phyloP scores from a whole-genome alignment of 2,329 filamentous ascomycete genomes.

The Apiospora sp. region DNA sequence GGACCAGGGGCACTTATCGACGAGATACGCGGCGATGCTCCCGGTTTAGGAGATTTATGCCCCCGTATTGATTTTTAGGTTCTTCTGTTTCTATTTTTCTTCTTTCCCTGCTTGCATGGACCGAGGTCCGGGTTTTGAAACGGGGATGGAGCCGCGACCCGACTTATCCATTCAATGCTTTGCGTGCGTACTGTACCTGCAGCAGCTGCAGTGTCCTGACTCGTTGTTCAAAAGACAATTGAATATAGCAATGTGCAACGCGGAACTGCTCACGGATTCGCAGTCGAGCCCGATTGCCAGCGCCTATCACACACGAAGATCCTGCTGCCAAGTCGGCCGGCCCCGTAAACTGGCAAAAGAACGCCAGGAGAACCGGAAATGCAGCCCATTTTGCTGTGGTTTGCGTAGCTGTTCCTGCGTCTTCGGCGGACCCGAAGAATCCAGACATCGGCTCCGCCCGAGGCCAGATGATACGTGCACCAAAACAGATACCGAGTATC shows the following conservation, averaged over 20 bases:
- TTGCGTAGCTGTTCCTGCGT: too few relatives aligned
- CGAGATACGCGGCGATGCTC: not conserved
- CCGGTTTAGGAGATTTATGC: slow-evolving; percentile 15
- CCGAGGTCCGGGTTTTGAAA: slow-evolving; percentile 17
- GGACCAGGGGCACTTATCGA: not conserved
- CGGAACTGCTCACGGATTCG: too few relatives aligned
- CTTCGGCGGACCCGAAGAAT: too few relatives aligned
- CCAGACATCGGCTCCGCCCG: too few relatives aligned
- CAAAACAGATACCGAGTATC: too few relatives aligned
- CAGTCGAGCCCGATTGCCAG: too few relatives aligned
- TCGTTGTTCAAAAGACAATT: not conserved
- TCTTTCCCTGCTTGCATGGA: not conserved
- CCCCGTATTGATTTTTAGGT: slow-evolving; percentile 16
- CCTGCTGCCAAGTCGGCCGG: too few relatives aligned
- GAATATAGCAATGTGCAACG: not conserved
- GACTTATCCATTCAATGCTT: not conserved
- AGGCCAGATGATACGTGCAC: too few relatives aligned
- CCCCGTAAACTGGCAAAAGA: too few relatives aligned
- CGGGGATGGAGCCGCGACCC: not conserved
- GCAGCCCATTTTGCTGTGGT: too few relatives aligned
- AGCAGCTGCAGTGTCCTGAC: not conserved
- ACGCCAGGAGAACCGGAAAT: too few relatives aligned
- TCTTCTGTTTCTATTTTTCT: slow-evolving; percentile 8
- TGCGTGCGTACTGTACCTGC: not conserved
- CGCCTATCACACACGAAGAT: too few relatives aligned